Base-by-base conservation (phyloP, 2,329 filamentous ascomycete species). In the Aspergillus felis region DNA sequence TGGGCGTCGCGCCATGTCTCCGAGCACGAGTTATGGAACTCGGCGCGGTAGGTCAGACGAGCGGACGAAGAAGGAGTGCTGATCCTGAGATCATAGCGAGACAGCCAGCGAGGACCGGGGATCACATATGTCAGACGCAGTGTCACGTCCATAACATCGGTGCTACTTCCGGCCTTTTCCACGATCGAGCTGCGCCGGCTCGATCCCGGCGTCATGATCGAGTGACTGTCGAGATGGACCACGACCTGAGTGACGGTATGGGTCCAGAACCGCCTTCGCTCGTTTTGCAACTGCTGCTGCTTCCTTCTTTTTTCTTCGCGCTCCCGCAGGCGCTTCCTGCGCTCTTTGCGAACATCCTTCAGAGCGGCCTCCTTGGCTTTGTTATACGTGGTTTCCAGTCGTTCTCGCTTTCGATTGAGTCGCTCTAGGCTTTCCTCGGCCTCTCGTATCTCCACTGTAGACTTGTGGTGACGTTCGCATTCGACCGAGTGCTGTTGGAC, bases 1-100 rank as follows among this genome's bases (percentile, higher is more conserved):
- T 81, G 83, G 68, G 83, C 82, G 70, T 83, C 81, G 29, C 75
- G 76, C 86, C 86, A 89, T 0, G 81, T 83, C 72, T 89, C 86
- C 0, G 82, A 84, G 0, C 84, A 87, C 52, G 75, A 75, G 71
- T 89, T 89, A 56, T 78, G 81, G 53, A 88, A 80, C 61, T 82
- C 80, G 1, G 86, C 85, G 55, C 87, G 83, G 67, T 88, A 89
- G 64, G 80, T 81, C 14, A 88, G 76, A 4, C 73, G 73, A 1
- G 78, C 84, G 0, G 80, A 79, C 51, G 78, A 80, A 22, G 71
- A 76, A 0, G 81, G 79, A 1, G 85, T 86, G 12, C 79, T 83
- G n/a, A 89, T 77, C 53, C 80, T 79, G 42, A 88, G 71, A 63
- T 88, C 84, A 67, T 88, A 88, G 55, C 79, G 82, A 2, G 86